These are phyloP conservation scores for Stephania japonica DNA, from an alignment of 164 flowering plant species.

Conservation along the genomic window DNA sequence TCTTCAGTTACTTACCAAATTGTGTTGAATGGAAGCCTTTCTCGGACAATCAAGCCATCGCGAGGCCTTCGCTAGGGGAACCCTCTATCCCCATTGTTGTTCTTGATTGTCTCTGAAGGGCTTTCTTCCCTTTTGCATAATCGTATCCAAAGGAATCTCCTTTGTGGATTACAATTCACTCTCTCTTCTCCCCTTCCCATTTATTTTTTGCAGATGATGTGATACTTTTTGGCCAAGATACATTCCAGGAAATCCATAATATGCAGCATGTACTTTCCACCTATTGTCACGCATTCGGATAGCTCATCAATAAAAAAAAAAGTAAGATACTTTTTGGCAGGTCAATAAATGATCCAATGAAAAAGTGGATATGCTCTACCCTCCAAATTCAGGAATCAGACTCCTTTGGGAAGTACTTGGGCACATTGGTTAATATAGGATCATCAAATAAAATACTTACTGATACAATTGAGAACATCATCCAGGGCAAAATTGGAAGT, in stretches of 20 bases:
- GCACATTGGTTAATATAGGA: background rate
- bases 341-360: background rate
- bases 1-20: no score
- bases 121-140: no score
- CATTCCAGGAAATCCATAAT: no score
- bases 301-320: background rate
- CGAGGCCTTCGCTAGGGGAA: no score
- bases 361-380: background rate
- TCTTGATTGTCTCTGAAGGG: no score
- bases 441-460: no score
- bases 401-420: background rate
- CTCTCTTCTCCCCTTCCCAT: no score
- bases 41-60: no score
- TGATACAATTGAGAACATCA: background rate
- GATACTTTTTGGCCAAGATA: background rate
- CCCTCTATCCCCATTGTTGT: no score
- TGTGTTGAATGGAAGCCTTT: no score
- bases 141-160: no score
- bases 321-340: background rate
- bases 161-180: no score
- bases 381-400: background rate
- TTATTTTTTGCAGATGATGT: background rate
- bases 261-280: background rate
- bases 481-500: background rate
- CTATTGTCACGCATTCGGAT: background rate